Percentiles rank a stretch among this genome's conserved stretches.
These are phyloP conservation scores for Aspergillus felis DNA, from an alignment of 2,329 filamentous ascomycete genomes.

Conservation along the genomic window DNA sequence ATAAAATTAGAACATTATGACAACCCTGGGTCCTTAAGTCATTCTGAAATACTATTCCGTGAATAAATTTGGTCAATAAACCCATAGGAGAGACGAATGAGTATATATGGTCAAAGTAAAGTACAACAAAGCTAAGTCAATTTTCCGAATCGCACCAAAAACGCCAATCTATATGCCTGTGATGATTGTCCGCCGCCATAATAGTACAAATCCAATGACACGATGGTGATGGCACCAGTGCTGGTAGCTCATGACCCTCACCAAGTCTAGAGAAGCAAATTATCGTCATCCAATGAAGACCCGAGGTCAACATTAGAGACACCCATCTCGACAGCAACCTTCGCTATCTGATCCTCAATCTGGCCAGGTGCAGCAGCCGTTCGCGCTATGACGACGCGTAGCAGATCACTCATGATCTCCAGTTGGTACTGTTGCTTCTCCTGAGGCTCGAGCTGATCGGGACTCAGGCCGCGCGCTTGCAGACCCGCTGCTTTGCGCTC, in stretches of 20 bases:
- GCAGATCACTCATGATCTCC: conserved; percentile 40
- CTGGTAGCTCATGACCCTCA: no score
- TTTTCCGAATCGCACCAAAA: not conserved
- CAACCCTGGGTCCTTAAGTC: not conserved
- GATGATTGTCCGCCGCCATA: not conserved
- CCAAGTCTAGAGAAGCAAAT: conserved; percentile 18
- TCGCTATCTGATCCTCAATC: conserved; percentile 31
- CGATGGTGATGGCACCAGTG: no score
- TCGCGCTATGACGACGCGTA: conserved; percentile 39
- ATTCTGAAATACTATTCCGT: not conserved
- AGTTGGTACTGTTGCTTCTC: conserved; percentile 40
- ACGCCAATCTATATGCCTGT: not conserved
- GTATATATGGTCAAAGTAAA: not conserved
- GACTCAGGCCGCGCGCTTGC: conserved; percentile 26
- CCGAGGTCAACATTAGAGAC: conserved; percentile 31
- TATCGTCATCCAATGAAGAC: conserved; percentile 24
- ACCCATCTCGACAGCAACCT: conserved; percentile 37
- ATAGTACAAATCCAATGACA: not conserved
- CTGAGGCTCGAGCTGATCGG: conserved; percentile 34
- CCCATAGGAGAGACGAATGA: not conserved
- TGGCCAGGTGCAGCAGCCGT: conserved; percentile 23
- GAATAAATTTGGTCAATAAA: not conserved
- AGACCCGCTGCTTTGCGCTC: conserved; percentile 33
- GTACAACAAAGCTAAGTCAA: not conserved
- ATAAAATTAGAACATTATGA: not conserved